Evolutionary conservation across 352 stramenopile species (phyloP).

Genomic region (Phytophthora constricta): DNA sequence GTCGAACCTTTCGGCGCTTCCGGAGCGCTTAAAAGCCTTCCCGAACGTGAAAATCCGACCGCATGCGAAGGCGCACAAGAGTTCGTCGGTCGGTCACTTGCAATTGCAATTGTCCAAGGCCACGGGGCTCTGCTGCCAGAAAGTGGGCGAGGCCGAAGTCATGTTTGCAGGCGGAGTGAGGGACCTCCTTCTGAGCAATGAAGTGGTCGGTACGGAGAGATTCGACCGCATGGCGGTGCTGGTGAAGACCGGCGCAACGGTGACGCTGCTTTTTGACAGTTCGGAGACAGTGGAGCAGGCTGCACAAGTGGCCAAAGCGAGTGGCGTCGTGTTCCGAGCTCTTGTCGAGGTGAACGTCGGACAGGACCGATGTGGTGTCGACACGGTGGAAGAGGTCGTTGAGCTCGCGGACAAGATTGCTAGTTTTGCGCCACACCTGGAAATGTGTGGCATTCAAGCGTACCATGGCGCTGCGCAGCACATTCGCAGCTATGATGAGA

Average conservation of each 20-base stretch:
- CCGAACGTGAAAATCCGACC: constrained; percentile 57
- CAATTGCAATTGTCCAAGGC: constrained; percentile 57
- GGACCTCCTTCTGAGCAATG: constrained; percentile 76
- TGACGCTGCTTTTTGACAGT: constrained; percentile 74
- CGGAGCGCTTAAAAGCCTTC: constrained; percentile 33
- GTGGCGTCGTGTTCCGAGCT: constrained; percentile 48
- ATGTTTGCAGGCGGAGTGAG: constrained; percentile 65
- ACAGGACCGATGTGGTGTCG: constrained; percentile 76
- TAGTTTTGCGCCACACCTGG: constrained; percentile 20
- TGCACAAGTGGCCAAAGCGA: constrained; percentile 27
- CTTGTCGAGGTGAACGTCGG: constrained; percentile 82
- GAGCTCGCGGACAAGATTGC: constrained; percentile 49
- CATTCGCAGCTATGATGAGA: constrained; percentile 64
- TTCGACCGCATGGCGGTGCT: constrained; percentile 64
- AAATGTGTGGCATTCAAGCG: constrained; percentile 66
- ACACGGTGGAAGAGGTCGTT: constrained; percentile 52
- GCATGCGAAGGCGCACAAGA: constrained; percentile 82
- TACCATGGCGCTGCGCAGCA: constrained; percentile 82
- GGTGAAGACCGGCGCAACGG: constrained; percentile 35
- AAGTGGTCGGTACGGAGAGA: constrained; percentile 52
- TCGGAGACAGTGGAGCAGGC: constrained; percentile 50
- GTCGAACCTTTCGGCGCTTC: constrained; percentile 53
- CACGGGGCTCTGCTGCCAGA: constrained; percentile 71
- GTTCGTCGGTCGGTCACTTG: constrained; percentile 49
- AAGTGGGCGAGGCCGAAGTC: constrained; percentile 73